phyloP scores from a whole-genome alignment of 805 yeast species.

The Cyberlindnera meyerae region DNA sequence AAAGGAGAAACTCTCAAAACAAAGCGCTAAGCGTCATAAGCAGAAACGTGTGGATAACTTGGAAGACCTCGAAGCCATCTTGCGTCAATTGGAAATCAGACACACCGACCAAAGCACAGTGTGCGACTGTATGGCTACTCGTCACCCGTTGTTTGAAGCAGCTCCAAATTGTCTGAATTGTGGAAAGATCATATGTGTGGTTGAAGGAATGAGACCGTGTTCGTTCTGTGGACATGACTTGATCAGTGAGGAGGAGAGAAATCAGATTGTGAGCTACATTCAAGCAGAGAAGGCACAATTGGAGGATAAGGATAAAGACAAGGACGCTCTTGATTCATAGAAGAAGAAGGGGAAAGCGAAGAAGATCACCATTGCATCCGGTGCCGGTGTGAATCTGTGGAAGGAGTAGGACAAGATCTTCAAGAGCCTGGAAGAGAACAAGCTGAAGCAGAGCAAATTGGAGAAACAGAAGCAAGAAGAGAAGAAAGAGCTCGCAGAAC shows the following conservation, averaged over 20 bases:
- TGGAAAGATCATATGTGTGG: conserved; percentile 87
- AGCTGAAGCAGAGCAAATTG: conserved; percentile 29
- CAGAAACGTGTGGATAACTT: conserved; percentile 48
- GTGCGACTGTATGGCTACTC: conserved; percentile 82
- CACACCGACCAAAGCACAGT: conserved; percentile 11
- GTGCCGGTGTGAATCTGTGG: conserved; percentile 62
- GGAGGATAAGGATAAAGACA: conserved; percentile 24
- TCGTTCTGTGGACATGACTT: conserved; percentile 72
- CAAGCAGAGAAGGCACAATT: conserved; percentile 46
- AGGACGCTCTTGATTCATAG: conserved; percentile 14
- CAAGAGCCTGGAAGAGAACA: conserved; percentile 50
- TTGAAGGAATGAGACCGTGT: conserved; percentile 90
- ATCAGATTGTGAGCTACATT: conserved; percentile 49
- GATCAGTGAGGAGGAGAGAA: conserved; percentile 56
- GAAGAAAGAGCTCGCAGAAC: conserved; percentile 35
- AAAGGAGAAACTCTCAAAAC: conserved; percentile 25
- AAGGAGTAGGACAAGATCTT: conserved; percentile 64
- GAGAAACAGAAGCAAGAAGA: conserved; percentile 33
- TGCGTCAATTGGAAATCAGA: conserved; percentile 46
- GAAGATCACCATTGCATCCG: conserved; percentile 48
- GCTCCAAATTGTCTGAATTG: conserved; percentile 94
- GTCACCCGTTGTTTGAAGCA: conserved; percentile 82
- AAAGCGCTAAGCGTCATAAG: conserved; percentile 32
- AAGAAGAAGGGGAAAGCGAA: conserved; percentile 32
- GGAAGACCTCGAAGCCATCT: conserved; percentile 60